These are phyloP conservation scores for Galeopsis tetrahit DNA, from an alignment of 257 asterid genomes.

Conservation along the genomic window DNA sequence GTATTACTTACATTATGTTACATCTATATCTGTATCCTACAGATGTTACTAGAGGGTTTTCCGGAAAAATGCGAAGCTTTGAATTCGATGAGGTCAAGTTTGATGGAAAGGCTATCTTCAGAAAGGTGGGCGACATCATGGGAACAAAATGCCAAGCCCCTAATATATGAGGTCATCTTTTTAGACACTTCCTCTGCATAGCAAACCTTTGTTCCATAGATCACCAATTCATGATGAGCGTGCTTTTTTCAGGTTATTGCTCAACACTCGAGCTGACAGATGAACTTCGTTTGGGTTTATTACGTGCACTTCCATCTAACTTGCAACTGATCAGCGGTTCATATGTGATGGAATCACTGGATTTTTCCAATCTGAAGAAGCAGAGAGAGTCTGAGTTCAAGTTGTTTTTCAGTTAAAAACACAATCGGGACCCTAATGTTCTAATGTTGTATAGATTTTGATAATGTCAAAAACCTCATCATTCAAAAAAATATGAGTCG, in stretches of 20 bases:
- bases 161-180: constrained; percentile 62
- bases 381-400: too few species aligned
- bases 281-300: background rate
- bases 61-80: constrained; percentile 68
- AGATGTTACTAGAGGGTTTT: constrained; percentile 89
- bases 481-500: constrained; percentile 40
- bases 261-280: constrained; percentile 42
- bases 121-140: constrained; percentile 81
- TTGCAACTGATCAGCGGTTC: background rate
- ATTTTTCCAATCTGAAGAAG: too few species aligned
- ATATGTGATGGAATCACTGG: too few species aligned
- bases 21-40: constrained; percentile 21
- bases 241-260: constrained; percentile 58
- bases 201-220: background rate
- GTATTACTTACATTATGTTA: background rate
- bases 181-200: constrained; percentile 3
- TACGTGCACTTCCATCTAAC: constrained; percentile 15
- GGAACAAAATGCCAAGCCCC: constrained; percentile 84
- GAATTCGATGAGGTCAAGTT: constrained; percentile 63
- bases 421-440: too few species aligned
- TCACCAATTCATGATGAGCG: background rate
- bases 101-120: constrained; percentile 68
- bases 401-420: too few species aligned
- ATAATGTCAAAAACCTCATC: too few species aligned
- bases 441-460: too few species aligned